phyloP scores from a whole-genome alignment of 208 protist genomes.

The Trypanosoma lewisi region DNA sequence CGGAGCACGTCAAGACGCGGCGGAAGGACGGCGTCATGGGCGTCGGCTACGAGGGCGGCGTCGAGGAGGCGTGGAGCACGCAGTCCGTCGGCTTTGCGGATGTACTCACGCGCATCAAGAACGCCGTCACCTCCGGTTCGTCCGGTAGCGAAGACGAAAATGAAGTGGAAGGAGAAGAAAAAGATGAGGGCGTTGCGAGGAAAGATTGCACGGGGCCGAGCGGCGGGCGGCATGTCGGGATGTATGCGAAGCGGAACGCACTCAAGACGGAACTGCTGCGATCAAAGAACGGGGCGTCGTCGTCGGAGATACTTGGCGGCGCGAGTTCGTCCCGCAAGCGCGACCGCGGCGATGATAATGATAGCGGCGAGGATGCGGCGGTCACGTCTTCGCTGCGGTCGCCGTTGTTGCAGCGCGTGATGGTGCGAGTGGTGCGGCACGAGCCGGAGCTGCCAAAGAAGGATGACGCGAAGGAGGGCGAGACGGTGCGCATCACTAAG shows the following conservation, averaged over 20 bases:
- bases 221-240: constrained; percentile 62
- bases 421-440: constrained; percentile 57
- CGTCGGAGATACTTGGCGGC: constrained; percentile 61
- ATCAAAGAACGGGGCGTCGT: constrained; percentile 27
- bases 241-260: constrained; percentile 84
- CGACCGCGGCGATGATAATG: constrained; percentile 14
- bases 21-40: constrained; percentile 88
- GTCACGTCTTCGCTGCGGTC: constrained; percentile 53
- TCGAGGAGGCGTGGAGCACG: constrained; percentile 81
- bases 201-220: constrained; percentile 27
- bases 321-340: constrained; percentile 42
- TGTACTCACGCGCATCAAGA: constrained; percentile 76
- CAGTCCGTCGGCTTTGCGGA: constrained; percentile 89
- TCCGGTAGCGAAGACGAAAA: constrained; percentile 34
- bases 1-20: constrained; percentile 84
- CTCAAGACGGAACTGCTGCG: constrained; percentile 84
- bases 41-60: constrained; percentile 77
- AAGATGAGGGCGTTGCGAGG: too few relatives aligned
- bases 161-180: constrained; percentile 15
- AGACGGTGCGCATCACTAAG: constrained; percentile 68
- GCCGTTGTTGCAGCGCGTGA: constrained; percentile 62
- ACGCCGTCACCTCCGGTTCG: constrained; percentile 17
- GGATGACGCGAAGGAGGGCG: constrained; percentile 27
- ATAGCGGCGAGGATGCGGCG: constrained; percentile 1
- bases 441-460: constrained; percentile 59